These are phyloP conservation scores for Fomitopsis palustris DNA, from an alignment of 1,284 basidiomycete genomes.

Conservation along the genomic window DNA sequence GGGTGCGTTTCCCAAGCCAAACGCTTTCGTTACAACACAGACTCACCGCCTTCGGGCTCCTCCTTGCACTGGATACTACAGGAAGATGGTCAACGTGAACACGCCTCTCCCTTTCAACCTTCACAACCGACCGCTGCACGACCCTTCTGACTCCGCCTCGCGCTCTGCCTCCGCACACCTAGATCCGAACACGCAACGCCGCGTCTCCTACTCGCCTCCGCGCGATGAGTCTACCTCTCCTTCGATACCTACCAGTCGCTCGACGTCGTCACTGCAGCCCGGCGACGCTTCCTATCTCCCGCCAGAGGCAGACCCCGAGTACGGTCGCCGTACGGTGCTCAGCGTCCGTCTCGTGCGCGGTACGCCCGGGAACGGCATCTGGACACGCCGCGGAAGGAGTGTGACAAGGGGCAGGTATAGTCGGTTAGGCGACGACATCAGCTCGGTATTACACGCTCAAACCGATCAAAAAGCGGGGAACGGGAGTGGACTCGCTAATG, in stretches of 20 bases:
- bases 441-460: not conserved
- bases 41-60: not conserved
- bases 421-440: constrained; percentile 18
- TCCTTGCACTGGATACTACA: constrained; percentile 20
- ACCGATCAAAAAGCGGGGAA: not conserved
- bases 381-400: constrained; percentile 18
- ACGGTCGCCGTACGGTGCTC: constrained; percentile 22
- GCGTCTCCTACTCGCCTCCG: constrained; percentile 20
- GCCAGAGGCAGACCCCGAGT: constrained; percentile 24
- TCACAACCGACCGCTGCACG: constrained; percentile 43
- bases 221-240: constrained; percentile 22
- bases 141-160: constrained; percentile 27
- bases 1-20: constrained; percentile 40
- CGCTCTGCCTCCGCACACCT: constrained; percentile 14
- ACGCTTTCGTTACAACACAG: not conserved
- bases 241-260: constrained; percentile 28
- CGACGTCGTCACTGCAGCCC: constrained; percentile 27
- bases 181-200: constrained; percentile 5
- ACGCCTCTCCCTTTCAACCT: constrained; percentile 65
- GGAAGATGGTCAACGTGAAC: constrained; percentile 72
- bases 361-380: constrained; percentile 5
- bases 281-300: constrained; percentile 29
- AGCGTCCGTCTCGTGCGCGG: constrained; percentile 24
- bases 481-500: not conserved
- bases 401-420: constrained; percentile 24